Conservation (phyloP, 768 basidiomycete species). For the Hebeloma cylindrosporum region DNA sequence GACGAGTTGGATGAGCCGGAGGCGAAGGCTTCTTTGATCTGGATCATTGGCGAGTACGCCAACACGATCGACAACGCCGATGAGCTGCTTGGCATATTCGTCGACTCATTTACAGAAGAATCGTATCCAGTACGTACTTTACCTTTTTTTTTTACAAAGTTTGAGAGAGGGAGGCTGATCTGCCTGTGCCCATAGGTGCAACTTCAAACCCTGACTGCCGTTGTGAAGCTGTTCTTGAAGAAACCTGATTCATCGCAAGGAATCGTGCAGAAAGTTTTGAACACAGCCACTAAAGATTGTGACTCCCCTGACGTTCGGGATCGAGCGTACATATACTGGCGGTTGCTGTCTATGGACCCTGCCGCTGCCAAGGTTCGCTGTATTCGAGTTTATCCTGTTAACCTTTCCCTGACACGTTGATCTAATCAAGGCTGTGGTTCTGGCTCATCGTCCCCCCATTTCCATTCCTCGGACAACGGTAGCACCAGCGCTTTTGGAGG, state of each 20-base stretch:
- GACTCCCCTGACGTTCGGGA: slow-evolving; percentile 97
- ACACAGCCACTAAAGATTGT: slow-evolving; percentile 95
- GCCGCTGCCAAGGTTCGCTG: slow-evolving; percentile 84
- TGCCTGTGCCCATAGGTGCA: slow-evolving; percentile 47
- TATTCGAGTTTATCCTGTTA: neutral
- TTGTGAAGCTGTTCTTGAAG: slow-evolving; percentile 94
- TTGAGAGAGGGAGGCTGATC: neutral
- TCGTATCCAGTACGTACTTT: slow-evolving; percentile 69
- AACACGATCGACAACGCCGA: slow-evolving; percentile 97
- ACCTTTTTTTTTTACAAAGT: neutral
- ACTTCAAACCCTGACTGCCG: slow-evolving; percentile 86
- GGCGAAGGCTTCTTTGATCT: slow-evolving; percentile 96
- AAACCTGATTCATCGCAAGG: slow-evolving; percentile 93
- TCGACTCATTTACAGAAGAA: slow-evolving; percentile 93
- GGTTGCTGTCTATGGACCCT: slow-evolving; percentile 90
- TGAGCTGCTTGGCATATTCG: slow-evolving; percentile 85
- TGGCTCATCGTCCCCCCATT: slow-evolving; percentile 91
- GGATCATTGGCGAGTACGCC: slow-evolving; percentile 99
- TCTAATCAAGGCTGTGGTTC: slow-evolving; percentile 78
- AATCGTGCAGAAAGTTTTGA: slow-evolving; percentile 87
- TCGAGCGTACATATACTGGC: slow-evolving; percentile 98
- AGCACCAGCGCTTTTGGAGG: slow-evolving; percentile 82
- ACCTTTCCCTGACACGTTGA: neutral
- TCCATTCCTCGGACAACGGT: slow-evolving; percentile 91
- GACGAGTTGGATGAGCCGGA: slow-evolving; percentile 98